Conservation (phyloP, 148 eudicot genomes). For the Camellia sinensis region DNA sequence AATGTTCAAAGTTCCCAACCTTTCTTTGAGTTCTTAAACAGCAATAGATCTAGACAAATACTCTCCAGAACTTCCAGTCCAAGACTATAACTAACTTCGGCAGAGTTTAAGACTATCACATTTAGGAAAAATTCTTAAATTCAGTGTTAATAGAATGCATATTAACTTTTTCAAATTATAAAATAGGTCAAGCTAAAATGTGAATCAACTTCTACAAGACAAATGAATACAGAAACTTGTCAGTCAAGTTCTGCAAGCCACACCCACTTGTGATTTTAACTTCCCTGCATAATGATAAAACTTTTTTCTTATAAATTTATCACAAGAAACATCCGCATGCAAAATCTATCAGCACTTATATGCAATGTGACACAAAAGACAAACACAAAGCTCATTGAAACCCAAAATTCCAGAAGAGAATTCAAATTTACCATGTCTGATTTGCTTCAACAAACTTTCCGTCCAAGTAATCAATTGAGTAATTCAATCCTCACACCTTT, state of each 20-base stretch:
- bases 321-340: no score
- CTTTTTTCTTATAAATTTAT: no score
- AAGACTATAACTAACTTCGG: neutral
- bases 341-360: neutral
- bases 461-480: neutral
- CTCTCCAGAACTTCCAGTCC: neutral
- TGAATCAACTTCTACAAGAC: neutral
- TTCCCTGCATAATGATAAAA: neutral
- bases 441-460: neutral
- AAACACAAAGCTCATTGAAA: neutral
- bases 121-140: neutral
- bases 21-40: no score
- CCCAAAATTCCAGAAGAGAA: neutral
- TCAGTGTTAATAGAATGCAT: neutral
- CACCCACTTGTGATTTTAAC: neutral
- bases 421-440: constrained; percentile 11
- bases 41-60: no score
- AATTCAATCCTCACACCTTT: neutral
- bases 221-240: neutral
- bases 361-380: neutral
- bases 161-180: neutral
- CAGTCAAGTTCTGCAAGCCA: neutral
- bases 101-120: neutral
- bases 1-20: no score
- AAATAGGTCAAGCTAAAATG: neutral